phyloP scores from a whole-genome alignment of 306 rosid genomes.

The Herpetospermum pedunculosum region DNA sequence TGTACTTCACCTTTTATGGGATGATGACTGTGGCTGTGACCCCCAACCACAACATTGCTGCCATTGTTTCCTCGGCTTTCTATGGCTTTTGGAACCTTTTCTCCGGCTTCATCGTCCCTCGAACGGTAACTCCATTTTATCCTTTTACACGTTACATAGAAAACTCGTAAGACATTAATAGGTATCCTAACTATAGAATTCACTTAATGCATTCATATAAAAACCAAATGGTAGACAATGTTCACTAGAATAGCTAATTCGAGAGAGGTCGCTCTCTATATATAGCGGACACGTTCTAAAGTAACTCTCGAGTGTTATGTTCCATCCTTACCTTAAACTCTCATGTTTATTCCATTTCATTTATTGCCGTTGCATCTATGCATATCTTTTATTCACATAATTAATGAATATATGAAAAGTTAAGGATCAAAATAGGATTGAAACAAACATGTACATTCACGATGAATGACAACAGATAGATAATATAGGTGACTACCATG shows the following conservation, averaged over 20 bases:
- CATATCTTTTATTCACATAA: too few species aligned
- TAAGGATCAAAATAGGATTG: not conserved
- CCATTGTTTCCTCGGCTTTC: slow-evolving; percentile 23
- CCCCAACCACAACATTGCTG: slow-evolving; percentile 11
- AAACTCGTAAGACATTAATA: not conserved
- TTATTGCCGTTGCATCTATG: too few species aligned
- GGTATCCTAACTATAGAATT: not conserved
- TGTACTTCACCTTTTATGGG: slow-evolving; percentile 15
- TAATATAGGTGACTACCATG: too few species aligned
- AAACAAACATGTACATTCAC: too few species aligned
- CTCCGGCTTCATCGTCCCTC: slow-evolving; percentile 28
- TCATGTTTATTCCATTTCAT: not conserved
- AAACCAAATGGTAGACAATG: too few species aligned
- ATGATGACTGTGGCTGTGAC: slow-evolving; percentile 19
- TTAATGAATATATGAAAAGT: too few species aligned
- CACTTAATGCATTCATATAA: not conserved
- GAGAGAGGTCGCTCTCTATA: too few species aligned
- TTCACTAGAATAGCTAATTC: too few species aligned
- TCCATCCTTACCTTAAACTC: not conserved
- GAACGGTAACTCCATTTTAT: slow-evolving; percentile 15
- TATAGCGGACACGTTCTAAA: too few species aligned
- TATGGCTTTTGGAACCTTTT: slow-evolving; percentile 29
- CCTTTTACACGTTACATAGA: not conserved
- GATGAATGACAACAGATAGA: too few species aligned
- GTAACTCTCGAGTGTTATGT: not conserved